Evolutionary conservation across 2,329 filamentous ascomycete species (phyloP), one percentile per base, ranked within the genome.

Genomic region (Paecilomyces fulvus): DNA sequence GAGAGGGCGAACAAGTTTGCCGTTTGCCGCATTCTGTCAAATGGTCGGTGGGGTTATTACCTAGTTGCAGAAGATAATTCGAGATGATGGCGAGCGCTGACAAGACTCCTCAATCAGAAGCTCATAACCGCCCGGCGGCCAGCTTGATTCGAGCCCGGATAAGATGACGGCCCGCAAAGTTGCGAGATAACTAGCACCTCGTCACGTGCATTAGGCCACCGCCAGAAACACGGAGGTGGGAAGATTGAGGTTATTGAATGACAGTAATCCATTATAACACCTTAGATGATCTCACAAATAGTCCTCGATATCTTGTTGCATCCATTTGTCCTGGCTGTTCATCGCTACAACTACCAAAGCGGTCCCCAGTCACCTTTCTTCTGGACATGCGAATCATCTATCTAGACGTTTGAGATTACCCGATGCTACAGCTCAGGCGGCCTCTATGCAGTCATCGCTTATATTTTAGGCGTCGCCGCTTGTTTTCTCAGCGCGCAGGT

Each of bases 401-500:
- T 56, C 54, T 52, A 56, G 59, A 61, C 58, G 52, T 37, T 60
- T 56, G 37, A 43, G 37, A 17, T 56, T 63, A 49, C 60, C 63
- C 65, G 69, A 73, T 73, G 70, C 65, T 69, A 61, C 64, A 60
- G 58, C 56, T 68, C 61, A 67, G 65, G 55, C 66, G 62, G 49
- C 52, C 68, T 37, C 58, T 69, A 56, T 64, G 64, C 61, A 63
- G 59, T 56, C 53, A 61, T 60, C 64, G 60, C 61, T 54, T 62
- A 33, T 59, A 60, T 48, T 63, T 67, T 55, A 62, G 61, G 48
- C 58, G 61, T 49, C 61, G 56, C 55, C 61, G 61, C 56, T 58
- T 58, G 55, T 60, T 60, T 49, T 52, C 61, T 59, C 58, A 56
- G 48, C 49, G 55, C 55, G 55, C 61, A 56, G 56, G 53, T 48